A percentile compares a stretch with the other conserved stretches of the same genome.
Conservation (phyloP, 2,329 filamentous ascomycete genomes). For the Fusarium verrucosum region DNA sequence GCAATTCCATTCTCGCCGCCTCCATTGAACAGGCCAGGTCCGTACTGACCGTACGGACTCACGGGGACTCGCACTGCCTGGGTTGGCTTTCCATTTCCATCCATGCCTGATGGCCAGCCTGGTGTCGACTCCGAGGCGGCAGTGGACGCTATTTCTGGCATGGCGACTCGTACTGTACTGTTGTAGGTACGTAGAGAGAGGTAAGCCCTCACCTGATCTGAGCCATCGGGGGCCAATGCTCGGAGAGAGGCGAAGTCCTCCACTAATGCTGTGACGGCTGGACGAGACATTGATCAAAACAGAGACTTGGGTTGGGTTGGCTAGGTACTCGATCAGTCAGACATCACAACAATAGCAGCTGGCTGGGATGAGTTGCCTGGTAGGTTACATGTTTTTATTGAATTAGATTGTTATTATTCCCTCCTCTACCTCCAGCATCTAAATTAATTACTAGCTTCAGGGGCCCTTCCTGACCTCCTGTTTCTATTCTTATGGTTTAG, state of each 20-base stretch:
- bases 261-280: conserved; percentile 21
- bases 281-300: conserved; percentile 2
- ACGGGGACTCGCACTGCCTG: conserved; percentile 12
- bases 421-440: background rate
- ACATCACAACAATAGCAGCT: background rate
- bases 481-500: conserved; percentile 5
- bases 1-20: no score
- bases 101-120: conserved; percentile 25
- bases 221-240: conserved; percentile 33
- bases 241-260: conserved; percentile 35
- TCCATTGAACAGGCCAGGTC: background rate
- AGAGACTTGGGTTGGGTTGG: conserved; percentile 5
- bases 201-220: conserved; percentile 36
- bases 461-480: conserved; percentile 8
- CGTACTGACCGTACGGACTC: background rate
- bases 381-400: no score
- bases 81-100: background rate
- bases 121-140: conserved; percentile 37
- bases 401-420: background rate
- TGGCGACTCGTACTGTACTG: conserved; percentile 29
- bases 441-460: background rate
- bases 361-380: no score
- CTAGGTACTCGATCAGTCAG: background rate
- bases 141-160: conserved; percentile 44
- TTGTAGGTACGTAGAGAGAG: no score